Evolutionary conservation across 2,329 filamentous ascomycete genomes (phyloP), one percentile per base, ranked within the genome.

Genomic region (Pseudodiploospora longispora): DNA sequence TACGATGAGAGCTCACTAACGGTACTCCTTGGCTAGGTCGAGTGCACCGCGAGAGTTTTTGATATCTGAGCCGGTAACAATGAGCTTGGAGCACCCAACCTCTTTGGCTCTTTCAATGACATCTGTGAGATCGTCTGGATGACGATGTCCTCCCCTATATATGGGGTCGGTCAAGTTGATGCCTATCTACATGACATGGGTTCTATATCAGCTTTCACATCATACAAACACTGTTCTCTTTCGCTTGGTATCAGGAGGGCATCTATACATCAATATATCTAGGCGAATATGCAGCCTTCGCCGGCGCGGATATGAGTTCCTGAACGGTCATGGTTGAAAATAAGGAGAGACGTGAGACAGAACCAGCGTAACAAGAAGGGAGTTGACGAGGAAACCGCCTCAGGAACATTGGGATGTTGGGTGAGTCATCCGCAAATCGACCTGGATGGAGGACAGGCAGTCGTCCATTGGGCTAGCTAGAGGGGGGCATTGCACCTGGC

Each of bases 91-190:
- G 60, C 90, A 96, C 34, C 93, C 91, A 2, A 85, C 82, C 51
- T 86, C 78, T 10, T 76, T 67, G 4, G 88, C 89, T 51, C 93
- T 78, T 50, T 83, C 72, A n/a, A 98, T 69, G 28, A 98, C 86
- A 51, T 81, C 83, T 29, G 73, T 63, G 10, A 91, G 76, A 59
- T 94, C 87, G 55, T 86, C 74, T 8, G 82, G 77, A 55, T 94
- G 88, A 28, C 71, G 68, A 53, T 86, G 75, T 49, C 82, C 89
- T 57, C 87, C 87, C 38, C 80, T 78, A 64, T 91, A 98, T 47
- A 96, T 87, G 42, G 87, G 86, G 59, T 98, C 93, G 42, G 90
- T 86, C 44, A 98, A 77, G 64, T 98, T 98, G 72, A 98, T 96
- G 46, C 91, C 93, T 58, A 98, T 83, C 80, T 83, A 59, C 50